A percentile compares a stretch with the other conserved stretches of the same genome.
phyloP scores from a whole-genome alignment of 1,284 basidiomycete species.

The Fistulina hepatica region DNA sequence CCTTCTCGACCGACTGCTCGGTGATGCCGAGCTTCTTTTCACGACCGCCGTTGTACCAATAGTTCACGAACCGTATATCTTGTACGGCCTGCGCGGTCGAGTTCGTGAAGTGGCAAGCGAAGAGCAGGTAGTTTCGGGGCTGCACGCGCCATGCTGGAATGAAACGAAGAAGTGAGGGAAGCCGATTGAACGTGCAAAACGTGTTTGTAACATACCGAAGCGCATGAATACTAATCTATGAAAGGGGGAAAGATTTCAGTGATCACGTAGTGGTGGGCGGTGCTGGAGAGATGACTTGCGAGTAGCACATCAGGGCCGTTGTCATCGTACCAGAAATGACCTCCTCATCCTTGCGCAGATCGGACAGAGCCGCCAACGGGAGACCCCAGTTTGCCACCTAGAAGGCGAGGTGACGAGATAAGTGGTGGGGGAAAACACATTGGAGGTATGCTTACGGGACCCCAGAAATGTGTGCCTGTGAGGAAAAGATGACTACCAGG shows the following conservation, averaged over 20 bases:
- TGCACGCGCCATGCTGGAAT: conserved; percentile 81
- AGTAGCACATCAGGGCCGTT: conserved; percentile 78
- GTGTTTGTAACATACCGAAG: conserved; percentile 50
- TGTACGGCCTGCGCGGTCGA: conserved; percentile 78
- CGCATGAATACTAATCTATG: conserved; percentile 87
- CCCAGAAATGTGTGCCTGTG: conserved; percentile 92
- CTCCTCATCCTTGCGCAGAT: conserved; percentile 88
- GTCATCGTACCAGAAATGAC: conserved; percentile 95
- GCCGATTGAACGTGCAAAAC: conserved; percentile 8
- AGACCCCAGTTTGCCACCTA: conserved; percentile 97
- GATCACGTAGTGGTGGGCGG: conserved; percentile 7
- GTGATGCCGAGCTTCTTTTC: conserved; percentile 46
- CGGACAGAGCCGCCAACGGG: conserved; percentile 82
- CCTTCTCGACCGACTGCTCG: conserved; percentile 18
- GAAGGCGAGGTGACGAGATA: conserved; percentile 10
- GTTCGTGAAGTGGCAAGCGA: conserved; percentile 89
- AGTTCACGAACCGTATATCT: conserved; percentile 77
- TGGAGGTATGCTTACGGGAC: conserved; percentile 69
- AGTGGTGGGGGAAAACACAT: conserved; percentile 14
- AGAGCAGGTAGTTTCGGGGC: conserved; percentile 89
- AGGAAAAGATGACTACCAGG: conserved; percentile 10
- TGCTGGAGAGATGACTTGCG: conserved; percentile 47
- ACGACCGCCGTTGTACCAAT: conserved; percentile 76
- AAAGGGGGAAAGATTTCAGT: conserved; percentile 4
- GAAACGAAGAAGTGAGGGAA: conserved; percentile 5